Base-by-base conservation (phyloP, 2,329 filamentous ascomycete species). In the Stemphylium lycopersici region DNA sequence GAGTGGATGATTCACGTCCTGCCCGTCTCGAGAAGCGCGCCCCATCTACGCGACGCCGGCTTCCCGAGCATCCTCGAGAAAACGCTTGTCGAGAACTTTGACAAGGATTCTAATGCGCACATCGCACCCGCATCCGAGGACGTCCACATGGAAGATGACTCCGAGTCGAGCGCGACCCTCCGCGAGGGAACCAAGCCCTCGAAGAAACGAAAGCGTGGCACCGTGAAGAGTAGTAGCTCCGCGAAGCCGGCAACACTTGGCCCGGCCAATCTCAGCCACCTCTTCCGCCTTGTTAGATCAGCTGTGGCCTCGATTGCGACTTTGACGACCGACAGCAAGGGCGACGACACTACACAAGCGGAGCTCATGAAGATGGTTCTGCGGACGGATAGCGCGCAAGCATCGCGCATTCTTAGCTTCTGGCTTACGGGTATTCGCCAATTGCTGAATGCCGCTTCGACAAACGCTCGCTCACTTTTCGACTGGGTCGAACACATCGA, bases 31-130 rank as follows among this genome's bases (percentile, higher is more conserved):
- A 87, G 85, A 10, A 79, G 90, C 20, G 89, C 90, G 7, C 86
- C 87, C 53, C 86, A 89, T 3, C 80, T 96, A 6, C 86, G 85
- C 18, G 87, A 92, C 53, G 81, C 87, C 52, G 83, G 85, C 40
- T 90, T 96, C 48, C 76, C 90, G 31, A 75, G 77, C 1, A 83
- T 91, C 8, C 71, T 96, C 37, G 85, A 87, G 63, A 83, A 85
- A 63, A 84, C 87, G 0, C 75, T 92, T 42, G 80, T 84, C 42
- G 88, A 91, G 44, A 67, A 69, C 57, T 73, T 71, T 41, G 66
- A 62, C 45, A 44, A 56, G 12, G 55, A 60, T 16, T 33, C 48
- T 7, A 46, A 44, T 3, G 33, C 34, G 3, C 57, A 54, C 16
- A 42, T 53, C 20, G 22, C 49, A 10, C 6, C 52, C 20, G 31